Percentiles rank a stretch among this genome's conserved stretches.
Conservation (phyloP, 306 rosid genomes). For the Lagenaria siceraria region DNA sequence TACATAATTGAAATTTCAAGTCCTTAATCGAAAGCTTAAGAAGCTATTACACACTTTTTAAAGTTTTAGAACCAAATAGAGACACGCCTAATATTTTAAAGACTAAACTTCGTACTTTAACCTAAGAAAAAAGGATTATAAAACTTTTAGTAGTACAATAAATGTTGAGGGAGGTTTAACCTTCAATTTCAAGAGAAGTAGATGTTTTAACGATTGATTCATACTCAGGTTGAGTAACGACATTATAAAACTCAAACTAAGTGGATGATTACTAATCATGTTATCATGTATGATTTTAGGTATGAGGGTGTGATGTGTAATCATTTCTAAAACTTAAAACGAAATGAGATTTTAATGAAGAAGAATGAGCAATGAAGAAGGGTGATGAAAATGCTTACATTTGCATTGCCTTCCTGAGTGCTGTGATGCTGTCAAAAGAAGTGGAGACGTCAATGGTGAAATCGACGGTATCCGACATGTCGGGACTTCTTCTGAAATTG, state of each 20-base stretch:
- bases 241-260: neutral
- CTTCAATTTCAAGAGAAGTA: neutral
- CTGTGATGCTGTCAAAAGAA: slow-evolving; percentile 21
- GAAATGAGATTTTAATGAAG: neutral
- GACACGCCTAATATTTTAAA: no score
- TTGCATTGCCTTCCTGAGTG: slow-evolving; percentile 37
- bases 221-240: neutral
- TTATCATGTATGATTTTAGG: neutral
- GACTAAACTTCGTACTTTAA: neutral
- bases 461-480: slow-evolving; percentile 29
- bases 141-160: no score
- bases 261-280: neutral
- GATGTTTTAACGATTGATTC: neutral
- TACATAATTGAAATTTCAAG: no score
- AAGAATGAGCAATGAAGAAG: neutral
- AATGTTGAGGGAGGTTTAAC: neutral
- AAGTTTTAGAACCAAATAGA: no score
- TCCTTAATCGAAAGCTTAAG: no score
- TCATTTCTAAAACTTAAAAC: neutral
- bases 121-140: no score
- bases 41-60: no score
- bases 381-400: slow-evolving; percentile 13
- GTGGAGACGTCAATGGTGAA: slow-evolving; percentile 33
- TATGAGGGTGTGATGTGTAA: neutral
- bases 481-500: slow-evolving; percentile 41